phyloP scores from a whole-genome alignment of 2,329 filamentous ascomycete species.

The Ceratocystis harringtonii region DNA sequence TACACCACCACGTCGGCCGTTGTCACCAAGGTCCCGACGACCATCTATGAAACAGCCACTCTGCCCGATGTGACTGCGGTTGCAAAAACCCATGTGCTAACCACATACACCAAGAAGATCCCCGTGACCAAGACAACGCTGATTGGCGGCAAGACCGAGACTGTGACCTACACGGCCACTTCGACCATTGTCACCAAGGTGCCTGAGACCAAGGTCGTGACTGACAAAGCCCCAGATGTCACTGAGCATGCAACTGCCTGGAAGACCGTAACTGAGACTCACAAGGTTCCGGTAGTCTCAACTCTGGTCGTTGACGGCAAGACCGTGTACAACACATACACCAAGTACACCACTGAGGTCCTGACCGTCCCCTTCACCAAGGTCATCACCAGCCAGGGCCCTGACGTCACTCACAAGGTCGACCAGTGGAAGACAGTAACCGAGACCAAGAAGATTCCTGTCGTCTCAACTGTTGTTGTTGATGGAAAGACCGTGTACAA shows the following conservation, averaged over 20 bases:
- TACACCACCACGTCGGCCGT: constrained; percentile 14
- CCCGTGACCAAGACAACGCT: constrained; percentile 9
- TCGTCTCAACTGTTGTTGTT: neutral
- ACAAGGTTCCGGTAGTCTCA: neutral
- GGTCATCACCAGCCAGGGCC: constrained; percentile 8
- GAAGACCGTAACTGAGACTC: constrained; percentile 7
- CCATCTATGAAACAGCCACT: constrained; percentile 8
- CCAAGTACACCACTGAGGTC: neutral
- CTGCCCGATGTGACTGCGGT: constrained; percentile 9
- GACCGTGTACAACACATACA: constrained; percentile 4
- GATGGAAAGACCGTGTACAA: neutral
- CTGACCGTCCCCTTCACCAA: constrained; percentile 5
- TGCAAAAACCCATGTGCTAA: constrained; percentile 1
- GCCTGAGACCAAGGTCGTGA: constrained; percentile 21
- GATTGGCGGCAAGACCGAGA: constrained; percentile 7
- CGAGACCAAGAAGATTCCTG: neutral
- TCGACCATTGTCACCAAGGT: constrained; percentile 12
- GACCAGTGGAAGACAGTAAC: constrained; percentile 3
- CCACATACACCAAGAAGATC: constrained; percentile 9
- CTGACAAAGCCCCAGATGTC: constrained; percentile 16
- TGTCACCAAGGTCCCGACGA: constrained; percentile 6
- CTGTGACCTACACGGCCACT: constrained; percentile 1
- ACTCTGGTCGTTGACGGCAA: constrained; percentile 6
- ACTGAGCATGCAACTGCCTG: constrained; percentile 3
- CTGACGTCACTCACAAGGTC: constrained; percentile 3